phyloP scores from a whole-genome alignment of 768 basidiomycete species.

The Boletus huronensis region DNA sequence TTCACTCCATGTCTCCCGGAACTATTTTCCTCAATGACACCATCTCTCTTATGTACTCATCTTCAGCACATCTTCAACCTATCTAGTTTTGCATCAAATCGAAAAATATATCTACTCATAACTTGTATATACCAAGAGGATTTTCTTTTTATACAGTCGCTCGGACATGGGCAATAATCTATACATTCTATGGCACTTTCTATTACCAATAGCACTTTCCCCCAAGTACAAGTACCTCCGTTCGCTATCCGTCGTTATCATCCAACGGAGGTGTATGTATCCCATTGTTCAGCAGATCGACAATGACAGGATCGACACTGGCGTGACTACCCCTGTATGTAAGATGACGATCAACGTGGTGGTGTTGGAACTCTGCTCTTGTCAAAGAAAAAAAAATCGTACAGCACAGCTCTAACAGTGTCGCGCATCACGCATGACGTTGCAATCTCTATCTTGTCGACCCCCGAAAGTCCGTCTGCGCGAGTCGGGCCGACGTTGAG shows the following conservation, averaged over 20 bases:
- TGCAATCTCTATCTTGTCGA: conserved; percentile 78
- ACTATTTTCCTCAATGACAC: conserved; percentile 20
- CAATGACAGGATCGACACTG: conserved; percentile 42
- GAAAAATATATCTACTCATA: conserved; percentile 21
- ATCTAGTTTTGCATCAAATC: conserved; percentile 19
- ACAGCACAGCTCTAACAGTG: conserved; percentile 61
- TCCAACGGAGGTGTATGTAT: conserved; percentile 49
- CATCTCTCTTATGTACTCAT: conserved; percentile 27
- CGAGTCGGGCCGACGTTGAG: conserved; percentile 88
- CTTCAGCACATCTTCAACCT: conserved; percentile 9
- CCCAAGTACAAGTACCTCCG: conserved; percentile 4
- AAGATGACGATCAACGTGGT: conserved; percentile 1
- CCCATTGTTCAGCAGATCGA: conserved; percentile 55
- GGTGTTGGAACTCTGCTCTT: neutral
- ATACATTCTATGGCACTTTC: conserved; percentile 25
- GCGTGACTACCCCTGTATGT: conserved; percentile 48
- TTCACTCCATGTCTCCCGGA: conserved; percentile 8
- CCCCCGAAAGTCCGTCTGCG: conserved; percentile 63
- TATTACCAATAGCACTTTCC: conserved; percentile 17
- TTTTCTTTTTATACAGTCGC: conserved; percentile 20
- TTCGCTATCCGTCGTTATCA: conserved; percentile 22
- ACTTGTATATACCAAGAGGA: conserved; percentile 28
- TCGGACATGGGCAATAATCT: conserved; percentile 27
- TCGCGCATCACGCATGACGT: conserved; percentile 72
- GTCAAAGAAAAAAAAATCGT: conserved; percentile 26